A percentile compares a stretch with the other conserved stretches of the same genome.
phyloP scores from a whole-genome alignment of 2,329 filamentous ascomycete species.

The Penicillium verrucosum region DNA sequence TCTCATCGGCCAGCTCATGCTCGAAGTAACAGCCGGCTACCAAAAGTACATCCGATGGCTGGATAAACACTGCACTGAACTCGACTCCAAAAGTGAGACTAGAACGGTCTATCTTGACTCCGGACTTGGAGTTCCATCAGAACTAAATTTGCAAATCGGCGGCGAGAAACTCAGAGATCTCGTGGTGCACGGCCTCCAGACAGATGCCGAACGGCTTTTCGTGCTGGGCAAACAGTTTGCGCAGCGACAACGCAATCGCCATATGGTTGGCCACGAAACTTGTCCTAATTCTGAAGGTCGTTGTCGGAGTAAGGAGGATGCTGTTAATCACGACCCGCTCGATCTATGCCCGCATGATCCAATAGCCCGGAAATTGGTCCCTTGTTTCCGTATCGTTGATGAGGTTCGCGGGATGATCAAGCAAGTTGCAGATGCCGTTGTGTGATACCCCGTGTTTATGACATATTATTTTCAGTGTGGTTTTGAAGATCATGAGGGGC shows the following conservation, averaged over 20 bases:
- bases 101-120: slow-evolving; percentile 13
- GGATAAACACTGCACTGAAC: slow-evolving; percentile 18
- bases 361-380: slow-evolving; percentile 22
- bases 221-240: slow-evolving; percentile 23
- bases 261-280: slow-evolving; percentile 27
- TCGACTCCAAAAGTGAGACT: slow-evolving; percentile 5
- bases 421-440: slow-evolving; percentile 22
- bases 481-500: neutral
- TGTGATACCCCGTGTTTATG: slow-evolving; percentile 28
- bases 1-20: slow-evolving; percentile 26
- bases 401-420: slow-evolving; percentile 27
- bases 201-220: slow-evolving; percentile 19
- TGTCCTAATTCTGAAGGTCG: slow-evolving; percentile 25
- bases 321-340: slow-evolving; percentile 23
- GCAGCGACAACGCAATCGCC: slow-evolving; percentile 26
- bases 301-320: slow-evolving; percentile 24
- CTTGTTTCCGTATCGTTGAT: slow-evolving; percentile 31
- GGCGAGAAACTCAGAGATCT: slow-evolving; percentile 13
- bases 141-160: slow-evolving; percentile 13
- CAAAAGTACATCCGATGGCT: slow-evolving; percentile 28
- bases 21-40: slow-evolving; percentile 27
- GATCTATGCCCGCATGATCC: slow-evolving; percentile 29
- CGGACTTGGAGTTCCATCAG: slow-evolving; percentile 6
- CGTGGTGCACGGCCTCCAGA: slow-evolving; percentile 14
- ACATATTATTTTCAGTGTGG: neutral